Percentiles rank a stretch among this genome's conserved stretches.
These are phyloP conservation scores for Catharanthus roseus DNA, from an alignment of 257 asterid genomes.

Conservation along the genomic window DNA sequence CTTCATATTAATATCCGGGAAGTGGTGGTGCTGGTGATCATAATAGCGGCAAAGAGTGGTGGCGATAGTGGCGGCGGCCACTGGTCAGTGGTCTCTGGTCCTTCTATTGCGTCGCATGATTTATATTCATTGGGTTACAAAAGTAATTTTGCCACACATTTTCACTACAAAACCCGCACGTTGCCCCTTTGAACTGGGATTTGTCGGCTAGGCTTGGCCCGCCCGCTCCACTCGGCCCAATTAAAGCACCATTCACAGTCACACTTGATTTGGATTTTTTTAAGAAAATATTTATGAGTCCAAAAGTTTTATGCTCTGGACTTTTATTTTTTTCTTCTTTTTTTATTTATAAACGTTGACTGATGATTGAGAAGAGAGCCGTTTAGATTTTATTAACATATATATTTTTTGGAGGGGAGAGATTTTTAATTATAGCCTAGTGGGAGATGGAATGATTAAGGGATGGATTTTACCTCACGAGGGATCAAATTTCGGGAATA, in stretches of 20 bases:
- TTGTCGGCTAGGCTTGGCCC: conserved; percentile 22
- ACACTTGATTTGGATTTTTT: too few relatives aligned
- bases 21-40: neutral
- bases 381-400: conserved; percentile 12
- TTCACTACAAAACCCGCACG: conserved; percentile 22
- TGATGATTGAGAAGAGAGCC: conserved; percentile 11
- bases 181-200: conserved; percentile 29
- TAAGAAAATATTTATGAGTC: too few relatives aligned
- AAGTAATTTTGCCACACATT: conserved; percentile 18
- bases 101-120: neutral
- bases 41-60: conserved; percentile 24
- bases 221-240: conserved; percentile 21
- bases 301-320: neutral
- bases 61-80: conserved; percentile 20
- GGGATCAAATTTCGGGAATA: conserved; percentile 22
- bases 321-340: neutral
- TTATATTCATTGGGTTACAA: neutral
- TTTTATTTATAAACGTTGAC: neutral
- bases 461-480: conserved; percentile 21
- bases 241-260: neutral
- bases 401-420: neutral
- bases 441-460: conserved; percentile 29
- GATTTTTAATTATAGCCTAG: neutral
- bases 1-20: neutral
- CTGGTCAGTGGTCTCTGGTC: conserved; percentile 9